Evolutionary conservation across 2,329 filamentous ascomycete genomes (phyloP).

Genomic region (Diplodia intermedia): DNA sequence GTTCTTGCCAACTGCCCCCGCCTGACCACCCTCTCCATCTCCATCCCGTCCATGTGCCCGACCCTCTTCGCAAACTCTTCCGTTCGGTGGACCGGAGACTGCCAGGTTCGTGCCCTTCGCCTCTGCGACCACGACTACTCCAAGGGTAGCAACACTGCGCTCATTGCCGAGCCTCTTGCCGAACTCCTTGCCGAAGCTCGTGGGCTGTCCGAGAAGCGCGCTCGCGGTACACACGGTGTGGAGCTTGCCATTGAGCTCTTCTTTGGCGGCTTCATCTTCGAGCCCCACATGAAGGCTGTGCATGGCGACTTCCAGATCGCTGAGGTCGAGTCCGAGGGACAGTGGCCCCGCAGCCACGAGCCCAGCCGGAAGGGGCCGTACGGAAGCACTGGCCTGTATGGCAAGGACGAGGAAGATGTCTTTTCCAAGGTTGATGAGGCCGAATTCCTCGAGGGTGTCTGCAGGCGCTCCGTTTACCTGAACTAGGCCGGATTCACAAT

Average conservation of each 20-base stretch:
- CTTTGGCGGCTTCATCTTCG: conserved; percentile 60
- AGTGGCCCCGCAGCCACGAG: conserved; percentile 50
- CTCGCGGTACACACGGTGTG: conserved; percentile 46
- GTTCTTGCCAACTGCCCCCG: conserved; percentile 55
- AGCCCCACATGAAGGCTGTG: conserved; percentile 54
- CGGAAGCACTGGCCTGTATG: conserved; percentile 58
- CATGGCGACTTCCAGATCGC: conserved; percentile 58
- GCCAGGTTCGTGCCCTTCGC: conserved; percentile 58
- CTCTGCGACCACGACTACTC: conserved; percentile 53
- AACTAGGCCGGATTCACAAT: conserved; percentile 3
- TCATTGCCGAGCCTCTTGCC: conserved; percentile 41
- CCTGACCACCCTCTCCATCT: conserved; percentile 57
- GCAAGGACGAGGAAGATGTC: conserved; percentile 55
- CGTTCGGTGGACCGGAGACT: conserved; percentile 55
- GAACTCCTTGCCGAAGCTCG: conserved; percentile 52
- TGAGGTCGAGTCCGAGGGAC: conserved; percentile 49
- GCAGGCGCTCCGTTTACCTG: conserved; percentile 47
- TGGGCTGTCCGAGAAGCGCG: conserved; percentile 49
- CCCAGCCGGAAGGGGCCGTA: conserved; percentile 57
- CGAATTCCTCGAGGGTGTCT: conserved; percentile 49
- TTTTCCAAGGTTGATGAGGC: conserved; percentile 50
- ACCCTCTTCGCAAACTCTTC: conserved; percentile 55
- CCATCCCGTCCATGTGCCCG: conserved; percentile 57
- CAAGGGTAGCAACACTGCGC: conserved; percentile 40
- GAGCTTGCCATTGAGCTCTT: conserved; percentile 58